These are phyloP conservation scores for Hapsidospora chrysogenum DNA, from an alignment of 495 filamentous ascomycete species.

Conservation along the genomic window DNA sequence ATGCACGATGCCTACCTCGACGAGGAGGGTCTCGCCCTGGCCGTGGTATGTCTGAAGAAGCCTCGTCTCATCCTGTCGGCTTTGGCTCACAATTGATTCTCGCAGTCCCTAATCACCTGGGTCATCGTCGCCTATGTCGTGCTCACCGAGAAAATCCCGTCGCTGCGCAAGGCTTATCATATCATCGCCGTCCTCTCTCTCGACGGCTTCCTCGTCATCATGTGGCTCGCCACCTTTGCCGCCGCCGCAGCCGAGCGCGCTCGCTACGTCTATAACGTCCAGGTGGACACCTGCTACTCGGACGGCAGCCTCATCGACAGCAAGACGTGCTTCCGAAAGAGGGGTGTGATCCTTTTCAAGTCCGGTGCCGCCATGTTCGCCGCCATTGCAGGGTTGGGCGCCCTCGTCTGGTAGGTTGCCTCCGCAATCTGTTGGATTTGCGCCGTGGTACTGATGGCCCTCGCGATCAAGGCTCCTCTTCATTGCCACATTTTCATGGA, in stretches of 20 bases:
- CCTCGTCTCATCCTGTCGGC: background rate
- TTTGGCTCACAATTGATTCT: background rate
- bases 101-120: conserved; percentile 28
- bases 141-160: conserved; percentile 20
- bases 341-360: conserved; percentile 12
- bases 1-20: conserved; percentile 23
- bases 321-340: conserved; percentile 15
- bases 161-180: conserved; percentile 20
- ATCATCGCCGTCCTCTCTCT: conserved; percentile 28
- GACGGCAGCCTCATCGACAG: conserved; percentile 21
- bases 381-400: conserved; percentile 25
- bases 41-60: conserved; percentile 18
- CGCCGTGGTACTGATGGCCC: background rate
- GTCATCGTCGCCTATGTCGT: conserved; percentile 21
- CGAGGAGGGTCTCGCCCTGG: conserved; percentile 18
- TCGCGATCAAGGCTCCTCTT: conserved; percentile 20
- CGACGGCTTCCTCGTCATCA: conserved; percentile 25
- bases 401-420: conserved; percentile 16
- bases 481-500: conserved; percentile 23
- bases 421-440: background rate
- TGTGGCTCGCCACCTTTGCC: conserved; percentile 31
- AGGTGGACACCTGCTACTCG: conserved; percentile 13
- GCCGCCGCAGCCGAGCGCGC: conserved; percentile 21
- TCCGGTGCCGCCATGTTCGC: conserved; percentile 14
- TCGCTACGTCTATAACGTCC: conserved; percentile 16